These are phyloP conservation scores for Scolecobasidium constrictum DNA, from an alignment of 2,329 filamentous ascomycete genomes.

Conservation along the genomic window DNA sequence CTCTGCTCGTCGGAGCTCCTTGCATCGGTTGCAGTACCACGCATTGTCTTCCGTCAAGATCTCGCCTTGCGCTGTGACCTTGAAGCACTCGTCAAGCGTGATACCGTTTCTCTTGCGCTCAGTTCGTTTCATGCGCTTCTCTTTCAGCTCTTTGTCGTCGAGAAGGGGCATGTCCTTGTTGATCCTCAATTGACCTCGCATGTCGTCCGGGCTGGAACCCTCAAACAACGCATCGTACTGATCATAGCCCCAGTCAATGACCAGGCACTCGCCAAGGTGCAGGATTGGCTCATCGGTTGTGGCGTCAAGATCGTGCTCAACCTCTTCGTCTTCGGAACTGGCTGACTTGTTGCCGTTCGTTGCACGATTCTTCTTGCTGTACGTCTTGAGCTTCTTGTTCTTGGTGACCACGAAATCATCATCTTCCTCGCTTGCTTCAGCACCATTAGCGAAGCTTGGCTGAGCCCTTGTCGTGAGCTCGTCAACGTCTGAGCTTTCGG, in stretches of 20 bases:
- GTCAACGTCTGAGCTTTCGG: slow-evolving; percentile 5
- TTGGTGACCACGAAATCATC: not conserved
- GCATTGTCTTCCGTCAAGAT: slow-evolving; percentile 90
- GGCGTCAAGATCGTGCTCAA: slow-evolving; percentile 38
- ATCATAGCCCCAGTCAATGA: slow-evolving; percentile 73
- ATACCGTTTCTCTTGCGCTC: slow-evolving; percentile 65
- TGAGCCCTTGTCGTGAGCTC: not conserved
- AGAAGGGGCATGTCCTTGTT: slow-evolving; percentile 47
- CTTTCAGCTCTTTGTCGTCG: slow-evolving; percentile 48
- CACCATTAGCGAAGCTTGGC: not conserved
- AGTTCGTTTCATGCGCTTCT: slow-evolving; percentile 51
- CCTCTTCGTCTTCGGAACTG: not conserved
- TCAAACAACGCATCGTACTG: slow-evolving; percentile 63
- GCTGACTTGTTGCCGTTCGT: slow-evolving; percentile 20
- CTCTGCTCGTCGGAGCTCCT: slow-evolving; percentile 80
- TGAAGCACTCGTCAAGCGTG: slow-evolving; percentile 78
- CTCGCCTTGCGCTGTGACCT: slow-evolving; percentile 90
- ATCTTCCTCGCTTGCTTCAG: not conserved
- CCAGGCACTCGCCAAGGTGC: slow-evolving; percentile 69
- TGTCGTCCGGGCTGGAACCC: slow-evolving; percentile 30
- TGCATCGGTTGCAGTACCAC: slow-evolving; percentile 96
- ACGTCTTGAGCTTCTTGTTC: slow-evolving; percentile 11
- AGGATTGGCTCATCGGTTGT: slow-evolving; percentile 45
- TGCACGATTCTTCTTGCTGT: slow-evolving; percentile 18
- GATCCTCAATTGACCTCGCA: slow-evolving; percentile 47